These are phyloP conservation scores for Yarrowia deformans DNA, from an alignment of 805 yeast genomes.

Conservation along the genomic window DNA sequence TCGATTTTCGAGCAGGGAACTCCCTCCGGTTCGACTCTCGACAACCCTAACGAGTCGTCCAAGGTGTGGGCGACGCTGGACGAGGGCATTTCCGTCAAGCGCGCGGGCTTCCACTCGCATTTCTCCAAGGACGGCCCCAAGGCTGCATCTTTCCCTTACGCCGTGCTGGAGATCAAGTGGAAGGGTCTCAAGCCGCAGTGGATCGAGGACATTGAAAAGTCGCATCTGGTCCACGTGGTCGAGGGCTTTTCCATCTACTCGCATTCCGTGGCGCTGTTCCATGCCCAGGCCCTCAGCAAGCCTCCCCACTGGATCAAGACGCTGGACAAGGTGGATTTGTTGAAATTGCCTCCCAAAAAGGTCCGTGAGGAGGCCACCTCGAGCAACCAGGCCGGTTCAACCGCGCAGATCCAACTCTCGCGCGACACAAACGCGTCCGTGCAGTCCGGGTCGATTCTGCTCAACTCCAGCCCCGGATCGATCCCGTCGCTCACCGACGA, in stretches of 20 bases:
- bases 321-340: slow-evolving; percentile 54
- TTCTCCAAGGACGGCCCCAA: slow-evolving; percentile 25
- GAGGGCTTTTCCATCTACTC: slow-evolving; percentile 53
- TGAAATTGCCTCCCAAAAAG: slow-evolving; percentile 46
- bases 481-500: slow-evolving; percentile 27
- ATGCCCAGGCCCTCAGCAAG: slow-evolving; percentile 48
- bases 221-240: slow-evolving; percentile 60
- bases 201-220: slow-evolving; percentile 53
- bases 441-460: slow-evolving; percentile 19
- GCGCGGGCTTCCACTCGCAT: slow-evolving; percentile 20
- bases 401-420: slow-evolving; percentile 5
- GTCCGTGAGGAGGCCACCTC: neutral
- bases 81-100: slow-evolving; percentile 42
- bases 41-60: slow-evolving; percentile 40
- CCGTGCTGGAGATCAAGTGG: slow-evolving; percentile 59
- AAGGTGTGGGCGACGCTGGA: slow-evolving; percentile 53
- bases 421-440: neutral
- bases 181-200: slow-evolving; percentile 52
- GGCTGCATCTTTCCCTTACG: slow-evolving; percentile 55
- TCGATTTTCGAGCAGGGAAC: slow-evolving; percentile 24
- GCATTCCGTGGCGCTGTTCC: slow-evolving; percentile 50
- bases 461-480: slow-evolving; percentile 27
- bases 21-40: slow-evolving; percentile 10
- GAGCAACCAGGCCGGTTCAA: too few relatives aligned
- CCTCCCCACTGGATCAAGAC: slow-evolving; percentile 54